These are phyloP conservation scores for Saccharomycopsis malanga DNA, from an alignment of 805 yeast species.

Conservation along the genomic window DNA sequence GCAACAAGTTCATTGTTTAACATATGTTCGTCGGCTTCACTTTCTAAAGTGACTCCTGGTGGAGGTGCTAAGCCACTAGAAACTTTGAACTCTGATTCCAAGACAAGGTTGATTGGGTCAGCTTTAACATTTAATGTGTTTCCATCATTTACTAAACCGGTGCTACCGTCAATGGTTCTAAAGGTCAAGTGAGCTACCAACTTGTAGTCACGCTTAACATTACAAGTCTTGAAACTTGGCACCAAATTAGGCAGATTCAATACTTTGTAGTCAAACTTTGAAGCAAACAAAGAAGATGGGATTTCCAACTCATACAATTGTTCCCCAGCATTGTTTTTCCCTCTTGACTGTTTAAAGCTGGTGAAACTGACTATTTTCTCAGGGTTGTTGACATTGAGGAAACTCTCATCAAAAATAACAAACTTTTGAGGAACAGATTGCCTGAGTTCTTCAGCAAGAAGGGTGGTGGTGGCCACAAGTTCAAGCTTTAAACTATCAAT, in stretches of 20 bases:
- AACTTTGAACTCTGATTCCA: background rate
- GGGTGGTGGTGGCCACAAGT: constrained; percentile 2
- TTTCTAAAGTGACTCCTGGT: background rate
- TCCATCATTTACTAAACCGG: too few relatives aligned
- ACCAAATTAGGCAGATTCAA: background rate
- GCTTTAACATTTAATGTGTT: background rate
- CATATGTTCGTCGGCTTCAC: background rate
- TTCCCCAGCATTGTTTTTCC: background rate
- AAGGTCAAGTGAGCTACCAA: background rate
- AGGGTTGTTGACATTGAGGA: constrained; percentile 1
- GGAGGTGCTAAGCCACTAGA: background rate
- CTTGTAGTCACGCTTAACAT: constrained; percentile 13
- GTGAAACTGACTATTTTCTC: constrained; percentile 2
- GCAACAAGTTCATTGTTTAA: background rate
- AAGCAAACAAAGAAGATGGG: constrained; percentile 2
- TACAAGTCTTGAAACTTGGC: constrained; percentile 15
- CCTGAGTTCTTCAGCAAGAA: constrained; percentile 1
- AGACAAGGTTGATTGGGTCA: background rate
- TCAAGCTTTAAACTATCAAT: constrained; percentile 2
- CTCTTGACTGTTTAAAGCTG: background rate
- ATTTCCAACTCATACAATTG: constrained; percentile 8
- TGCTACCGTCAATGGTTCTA: background rate
- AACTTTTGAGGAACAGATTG: background rate
- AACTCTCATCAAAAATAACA: background rate
- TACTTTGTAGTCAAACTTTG: background rate